Evolutionary conservation across 2,329 filamentous ascomycete species (phyloP).

Genomic region (Coniochaeta sp.): DNA sequence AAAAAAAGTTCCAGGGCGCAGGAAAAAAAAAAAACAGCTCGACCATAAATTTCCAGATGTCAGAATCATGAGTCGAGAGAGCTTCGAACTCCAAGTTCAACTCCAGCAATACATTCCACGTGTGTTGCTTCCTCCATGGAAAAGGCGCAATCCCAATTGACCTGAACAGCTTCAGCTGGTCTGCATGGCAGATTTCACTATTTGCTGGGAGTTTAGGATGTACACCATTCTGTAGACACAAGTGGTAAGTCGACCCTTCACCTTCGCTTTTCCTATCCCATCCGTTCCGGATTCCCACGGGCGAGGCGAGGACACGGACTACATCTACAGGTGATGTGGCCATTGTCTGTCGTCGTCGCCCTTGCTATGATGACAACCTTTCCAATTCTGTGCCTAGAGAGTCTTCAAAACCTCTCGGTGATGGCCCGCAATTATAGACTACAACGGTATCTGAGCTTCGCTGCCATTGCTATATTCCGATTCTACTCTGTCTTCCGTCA

Average conservation of each 20-base stretch:
- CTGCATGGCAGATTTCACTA: background rate
- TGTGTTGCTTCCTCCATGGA: background rate
- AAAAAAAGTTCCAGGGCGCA: background rate
- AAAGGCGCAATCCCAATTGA: slow-evolving; percentile 1
- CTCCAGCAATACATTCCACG: background rate
- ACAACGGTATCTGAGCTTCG: slow-evolving; percentile 90
- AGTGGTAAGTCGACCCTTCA: background rate
- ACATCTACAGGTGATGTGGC: too few relatives aligned
- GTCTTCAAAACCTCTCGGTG: slow-evolving; percentile 53
- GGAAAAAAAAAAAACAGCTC: too few relatives aligned
- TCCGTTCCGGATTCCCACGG: background rate
- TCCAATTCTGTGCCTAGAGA: slow-evolving; percentile 46
- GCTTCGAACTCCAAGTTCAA: background rate
- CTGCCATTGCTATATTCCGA: background rate
- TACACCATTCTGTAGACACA: background rate
- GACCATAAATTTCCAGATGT: background rate
- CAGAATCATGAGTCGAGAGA: background rate
- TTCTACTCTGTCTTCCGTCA: background rate
- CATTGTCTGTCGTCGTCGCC: background rate
- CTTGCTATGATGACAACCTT: slow-evolving; percentile 52
- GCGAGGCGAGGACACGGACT: background rate
- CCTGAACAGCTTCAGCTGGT: background rate
- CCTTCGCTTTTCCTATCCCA: slow-evolving; percentile 1
- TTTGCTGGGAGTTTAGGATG: background rate
- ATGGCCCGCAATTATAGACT: slow-evolving; percentile 69